These are phyloP conservation scores for Rosa rugosa DNA, from an alignment of 306 rosid genomes.

Conservation along the genomic window DNA sequence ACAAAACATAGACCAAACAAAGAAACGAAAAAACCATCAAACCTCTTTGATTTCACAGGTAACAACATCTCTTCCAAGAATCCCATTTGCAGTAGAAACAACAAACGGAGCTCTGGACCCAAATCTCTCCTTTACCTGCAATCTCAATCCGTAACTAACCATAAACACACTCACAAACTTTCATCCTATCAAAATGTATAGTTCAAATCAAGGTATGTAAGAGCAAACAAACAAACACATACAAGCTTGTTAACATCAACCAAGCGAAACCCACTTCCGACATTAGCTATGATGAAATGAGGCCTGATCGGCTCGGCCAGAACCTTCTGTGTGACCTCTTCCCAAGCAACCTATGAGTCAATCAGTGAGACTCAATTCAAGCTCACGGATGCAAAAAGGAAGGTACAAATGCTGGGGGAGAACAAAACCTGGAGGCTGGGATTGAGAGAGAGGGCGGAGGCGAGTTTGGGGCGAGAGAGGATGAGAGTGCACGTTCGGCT, in stretches of 20 bases:
- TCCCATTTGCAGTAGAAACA: slow-evolving; percentile 51
- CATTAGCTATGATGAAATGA: slow-evolving; percentile 52
- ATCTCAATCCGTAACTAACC: neutral
- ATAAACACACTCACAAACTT: neutral
- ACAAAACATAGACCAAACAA: neutral
- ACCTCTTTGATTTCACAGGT: slow-evolving; percentile 71
- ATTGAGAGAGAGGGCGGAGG: slow-evolving; percentile 68
- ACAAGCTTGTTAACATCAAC: slow-evolving; percentile 42
- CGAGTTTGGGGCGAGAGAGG: slow-evolving; percentile 61
- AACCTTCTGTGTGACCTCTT: slow-evolving; percentile 58
- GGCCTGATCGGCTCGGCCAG: slow-evolving; percentile 76
- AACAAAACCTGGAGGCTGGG: slow-evolving; percentile 26
- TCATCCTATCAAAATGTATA: neutral
- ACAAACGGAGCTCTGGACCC: slow-evolving; percentile 52
- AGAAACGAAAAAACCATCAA: neutral
- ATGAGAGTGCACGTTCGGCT: slow-evolving; percentile 44
- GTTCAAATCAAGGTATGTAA: no score
- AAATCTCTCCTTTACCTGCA: slow-evolving; percentile 44
- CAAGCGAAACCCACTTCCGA: slow-evolving; percentile 49
- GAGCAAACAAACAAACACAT: slow-evolving; percentile 15
- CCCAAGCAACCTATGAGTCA: slow-evolving; percentile 46
- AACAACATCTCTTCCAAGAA: slow-evolving; percentile 61
- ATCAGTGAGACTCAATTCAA: neutral
- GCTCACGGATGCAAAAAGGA: neutral
- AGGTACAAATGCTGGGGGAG: neutral